A percentile compares a stretch with the other conserved stretches of the same genome.
Evolutionary conservation across 192 early-diverging fungal genomes (phyloP).

Genomic region (Thamnidium elegans): DNA sequence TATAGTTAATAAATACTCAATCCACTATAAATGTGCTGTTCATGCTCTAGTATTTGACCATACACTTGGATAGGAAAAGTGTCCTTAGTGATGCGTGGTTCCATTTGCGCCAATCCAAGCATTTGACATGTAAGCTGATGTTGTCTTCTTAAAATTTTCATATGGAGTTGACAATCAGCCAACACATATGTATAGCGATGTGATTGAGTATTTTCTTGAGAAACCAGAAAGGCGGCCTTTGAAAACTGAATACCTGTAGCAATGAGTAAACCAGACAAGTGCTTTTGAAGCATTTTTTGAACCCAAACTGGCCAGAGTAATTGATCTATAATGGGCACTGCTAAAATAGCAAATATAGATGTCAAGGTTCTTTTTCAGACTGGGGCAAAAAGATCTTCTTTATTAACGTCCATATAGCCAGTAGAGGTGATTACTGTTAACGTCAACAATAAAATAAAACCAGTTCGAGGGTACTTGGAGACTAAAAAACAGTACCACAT

Average conservation of each 20-base stretch:
- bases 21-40: slow-evolving; percentile 29
- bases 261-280: slow-evolving; percentile 19
- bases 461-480: slow-evolving; percentile 26
- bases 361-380: slow-evolving; percentile 30
- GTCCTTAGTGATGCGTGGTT: slow-evolving; percentile 30
- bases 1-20: slow-evolving; percentile 22
- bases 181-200: slow-evolving; percentile 19
- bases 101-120: slow-evolving; percentile 15
- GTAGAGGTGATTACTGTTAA: too few species aligned
- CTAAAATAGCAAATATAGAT: slow-evolving; percentile 29
- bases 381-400: slow-evolving; percentile 23
- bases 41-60: slow-evolving; percentile 21
- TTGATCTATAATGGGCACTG: slow-evolving; percentile 26
- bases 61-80: slow-evolving; percentile 25
- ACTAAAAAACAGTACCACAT: slow-evolving; percentile 31
- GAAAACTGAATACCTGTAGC: slow-evolving; percentile 33
- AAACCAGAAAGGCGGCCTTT: slow-evolving; percentile 26
- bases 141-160: slow-evolving; percentile 18
- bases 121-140: slow-evolving; percentile 10
- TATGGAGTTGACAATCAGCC: neutral
- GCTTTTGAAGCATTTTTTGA: slow-evolving; percentile 24
- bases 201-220: slow-evolving; percentile 18
- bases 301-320: slow-evolving; percentile 34
- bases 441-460: slow-evolving; percentile 31
- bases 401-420: too few species aligned